phyloP scores from a whole-genome alignment of 2,329 filamentous ascomycete genomes.

The Grosmannia huntii region DNA sequence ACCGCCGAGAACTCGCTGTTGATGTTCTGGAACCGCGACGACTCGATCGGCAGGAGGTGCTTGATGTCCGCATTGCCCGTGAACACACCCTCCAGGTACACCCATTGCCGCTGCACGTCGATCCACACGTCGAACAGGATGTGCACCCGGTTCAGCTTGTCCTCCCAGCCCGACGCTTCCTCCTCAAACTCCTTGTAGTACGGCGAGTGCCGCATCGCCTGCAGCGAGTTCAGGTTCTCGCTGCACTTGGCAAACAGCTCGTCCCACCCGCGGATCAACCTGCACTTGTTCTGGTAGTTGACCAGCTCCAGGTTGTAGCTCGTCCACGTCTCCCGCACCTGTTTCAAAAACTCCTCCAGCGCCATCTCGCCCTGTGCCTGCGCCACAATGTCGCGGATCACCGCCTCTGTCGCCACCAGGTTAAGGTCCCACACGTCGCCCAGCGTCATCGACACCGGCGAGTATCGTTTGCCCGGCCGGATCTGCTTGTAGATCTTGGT shows the following conservation, averaged over 20 bases:
- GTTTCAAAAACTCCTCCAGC: conserved; percentile 90
- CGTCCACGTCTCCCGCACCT: conserved; percentile 93
- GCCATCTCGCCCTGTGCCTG: conserved; percentile 98
- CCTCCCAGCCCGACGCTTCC: conserved; percentile 92
- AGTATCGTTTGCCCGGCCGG: conserved; percentile 86
- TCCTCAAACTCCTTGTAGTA: conserved; percentile 99
- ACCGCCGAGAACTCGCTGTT: conserved; percentile 98
- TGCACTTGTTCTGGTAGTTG: conserved; percentile 95
- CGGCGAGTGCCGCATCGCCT: conserved; percentile 97
- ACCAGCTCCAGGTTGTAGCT: conserved; percentile 90
- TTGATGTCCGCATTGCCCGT: conserved; percentile 99
- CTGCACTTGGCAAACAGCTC: conserved; percentile 97
- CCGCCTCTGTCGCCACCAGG: conserved; percentile 69
- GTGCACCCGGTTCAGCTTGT: conserved; percentile 93
- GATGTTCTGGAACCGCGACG: conserved; percentile 95
- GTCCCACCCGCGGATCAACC: conserved; percentile 94
- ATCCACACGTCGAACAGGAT: conserved; percentile 99
- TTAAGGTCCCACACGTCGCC: conserved; percentile 98
- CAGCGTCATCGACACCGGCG: conserved; percentile 86
- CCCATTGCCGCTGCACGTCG: conserved; percentile 99
- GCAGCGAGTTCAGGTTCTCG: conserved; percentile 91
- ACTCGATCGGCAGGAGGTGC: conserved; percentile 90
- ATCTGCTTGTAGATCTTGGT: conserved; percentile 94
- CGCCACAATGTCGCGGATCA: conserved; percentile 85
- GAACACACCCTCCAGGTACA: conserved; percentile 97